Evolutionary conservation across 768 basidiomycete species (phyloP).

Genomic region (Dendrothele bispora): DNA sequence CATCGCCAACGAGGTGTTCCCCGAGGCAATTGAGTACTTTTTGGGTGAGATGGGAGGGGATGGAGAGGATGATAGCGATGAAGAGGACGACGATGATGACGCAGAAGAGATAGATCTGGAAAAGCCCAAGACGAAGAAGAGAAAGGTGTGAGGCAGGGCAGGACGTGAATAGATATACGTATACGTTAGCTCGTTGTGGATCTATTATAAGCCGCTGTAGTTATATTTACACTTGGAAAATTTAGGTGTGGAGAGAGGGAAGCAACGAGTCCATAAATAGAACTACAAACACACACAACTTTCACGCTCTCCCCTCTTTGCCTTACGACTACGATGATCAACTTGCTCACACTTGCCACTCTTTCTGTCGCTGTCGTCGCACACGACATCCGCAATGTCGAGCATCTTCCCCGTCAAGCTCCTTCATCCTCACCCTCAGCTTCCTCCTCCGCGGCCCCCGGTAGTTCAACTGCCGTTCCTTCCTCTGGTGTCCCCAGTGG

Average conservation of each 20-base stretch:
- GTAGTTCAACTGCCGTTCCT: background rate
- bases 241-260: too few relatives aligned
- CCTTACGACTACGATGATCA: background rate
- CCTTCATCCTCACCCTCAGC: conserved; percentile 1
- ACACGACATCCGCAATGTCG: conserved; percentile 20
- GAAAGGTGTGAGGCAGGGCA: conserved; percentile 51
- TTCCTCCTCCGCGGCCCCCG: background rate
- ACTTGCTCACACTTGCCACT: conserved; percentile 24
- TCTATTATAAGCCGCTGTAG: too few relatives aligned
- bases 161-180: too few relatives aligned
- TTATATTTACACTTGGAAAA: too few relatives aligned
- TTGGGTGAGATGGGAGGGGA: conserved; percentile 62
- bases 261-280: too few relatives aligned
- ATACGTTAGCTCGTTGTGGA: too few relatives aligned
- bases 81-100: conserved; percentile 69
- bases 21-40: conserved; percentile 82
- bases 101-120: conserved; percentile 88
- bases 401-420: conserved; percentile 24
- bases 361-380: conserved; percentile 44
- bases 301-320: too few relatives aligned
- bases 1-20: conserved; percentile 78
- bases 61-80: conserved; percentile 64
- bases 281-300: too few relatives aligned
- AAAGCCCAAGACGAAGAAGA: conserved; percentile 77
- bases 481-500: background rate